Evolutionary conservation across 352 stramenopile genomes (phyloP).

Genomic region (Pythium dissimile): DNA sequence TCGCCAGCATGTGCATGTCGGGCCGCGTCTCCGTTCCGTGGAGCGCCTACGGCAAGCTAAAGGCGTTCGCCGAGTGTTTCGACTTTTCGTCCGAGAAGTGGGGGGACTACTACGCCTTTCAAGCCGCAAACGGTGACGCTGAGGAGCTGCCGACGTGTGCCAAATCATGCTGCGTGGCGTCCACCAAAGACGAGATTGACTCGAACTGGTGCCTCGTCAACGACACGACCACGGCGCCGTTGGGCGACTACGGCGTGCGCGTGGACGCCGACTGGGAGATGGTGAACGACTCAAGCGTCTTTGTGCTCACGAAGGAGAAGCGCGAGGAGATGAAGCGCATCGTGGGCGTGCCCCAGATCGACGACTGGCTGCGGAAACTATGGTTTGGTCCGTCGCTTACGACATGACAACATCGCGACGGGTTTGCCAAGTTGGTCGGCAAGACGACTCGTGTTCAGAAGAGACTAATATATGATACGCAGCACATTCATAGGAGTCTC

Average conservation of each 20-base stretch:
- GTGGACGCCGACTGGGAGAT: slow-evolving; percentile 64
- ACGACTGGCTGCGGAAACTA: slow-evolving; percentile 63
- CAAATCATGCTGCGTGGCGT: slow-evolving; percentile 59
- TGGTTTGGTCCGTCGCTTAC: slow-evolving; percentile 37
- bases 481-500: no score
- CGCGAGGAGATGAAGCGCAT: slow-evolving; percentile 55
- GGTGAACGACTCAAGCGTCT: slow-evolving; percentile 58
- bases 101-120: slow-evolving; percentile 68
- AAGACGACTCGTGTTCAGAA: no score
- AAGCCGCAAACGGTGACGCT: slow-evolving; percentile 25
- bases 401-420: no score
- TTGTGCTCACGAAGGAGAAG: slow-evolving; percentile 55
- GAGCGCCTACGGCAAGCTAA: slow-evolving; percentile 78
- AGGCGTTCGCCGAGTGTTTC: slow-evolving; percentile 82
- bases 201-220: slow-evolving; percentile 79
- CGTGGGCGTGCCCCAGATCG: slow-evolving; percentile 53
- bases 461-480: no score
- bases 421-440: no score
- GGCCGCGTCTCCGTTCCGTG: slow-evolving; percentile 81
- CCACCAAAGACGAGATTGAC: slow-evolving; percentile 75
- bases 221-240: slow-evolving; percentile 50
- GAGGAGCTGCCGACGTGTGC: slow-evolving; percentile 36
- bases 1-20: slow-evolving; percentile 82
- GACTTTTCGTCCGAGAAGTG: slow-evolving; percentile 83
- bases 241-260: slow-evolving; percentile 14